A percentile compares a stretch with the other conserved stretches of the same genome.
These are phyloP conservation scores for Saccharomyces hybrid DNA, from an alignment of 1,139 yeast species.

Conservation along the genomic window DNA sequence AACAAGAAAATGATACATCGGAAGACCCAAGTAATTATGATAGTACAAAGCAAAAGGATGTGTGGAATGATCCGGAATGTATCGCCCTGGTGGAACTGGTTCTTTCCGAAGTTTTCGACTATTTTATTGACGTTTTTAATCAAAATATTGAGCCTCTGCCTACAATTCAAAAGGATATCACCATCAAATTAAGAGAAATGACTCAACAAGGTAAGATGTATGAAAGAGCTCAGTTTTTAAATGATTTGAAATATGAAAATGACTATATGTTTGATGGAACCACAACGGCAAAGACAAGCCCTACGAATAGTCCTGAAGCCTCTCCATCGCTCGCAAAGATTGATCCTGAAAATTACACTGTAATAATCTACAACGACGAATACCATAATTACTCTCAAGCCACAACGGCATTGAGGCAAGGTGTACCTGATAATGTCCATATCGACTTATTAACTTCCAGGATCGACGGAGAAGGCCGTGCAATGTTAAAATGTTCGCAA, in stretches of 20 bases:
- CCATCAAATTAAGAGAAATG: slow-evolving; percentile 23
- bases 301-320: slow-evolving; percentile 2
- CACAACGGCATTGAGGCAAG: slow-evolving; percentile 32
- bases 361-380: slow-evolving; percentile 70
- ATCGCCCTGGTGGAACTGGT: slow-evolving; percentile 19
- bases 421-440: slow-evolving; percentile 31
- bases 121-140: slow-evolving; percentile 31
- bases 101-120: slow-evolving; percentile 27
- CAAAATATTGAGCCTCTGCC: slow-evolving; percentile 31
- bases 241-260: slow-evolving; percentile 22
- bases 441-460: slow-evolving; percentile 29
- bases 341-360: slow-evolving; percentile 34
- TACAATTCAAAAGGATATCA: slow-evolving; percentile 27
- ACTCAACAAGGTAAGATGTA: slow-evolving; percentile 21
- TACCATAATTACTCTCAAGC: slow-evolving; percentile 47
- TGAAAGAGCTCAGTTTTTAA: slow-evolving; percentile 18
- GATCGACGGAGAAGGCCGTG: slow-evolving; percentile 36
- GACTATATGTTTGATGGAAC: slow-evolving; percentile 30
- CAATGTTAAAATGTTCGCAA: slow-evolving; percentile 27
- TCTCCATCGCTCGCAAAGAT: slow-evolving; percentile 1
- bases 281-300: slow-evolving; percentile 14
- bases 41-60: slow-evolving; percentile 12
- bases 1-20: slow-evolving; percentile 7
- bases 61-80: slow-evolving; percentile 6
- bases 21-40: slow-evolving; percentile 3